Percentiles rank a stretch among this genome's conserved stretches.
Conservation (phyloP, 768 basidiomycete species). For the Mycena galericulata region DNA sequence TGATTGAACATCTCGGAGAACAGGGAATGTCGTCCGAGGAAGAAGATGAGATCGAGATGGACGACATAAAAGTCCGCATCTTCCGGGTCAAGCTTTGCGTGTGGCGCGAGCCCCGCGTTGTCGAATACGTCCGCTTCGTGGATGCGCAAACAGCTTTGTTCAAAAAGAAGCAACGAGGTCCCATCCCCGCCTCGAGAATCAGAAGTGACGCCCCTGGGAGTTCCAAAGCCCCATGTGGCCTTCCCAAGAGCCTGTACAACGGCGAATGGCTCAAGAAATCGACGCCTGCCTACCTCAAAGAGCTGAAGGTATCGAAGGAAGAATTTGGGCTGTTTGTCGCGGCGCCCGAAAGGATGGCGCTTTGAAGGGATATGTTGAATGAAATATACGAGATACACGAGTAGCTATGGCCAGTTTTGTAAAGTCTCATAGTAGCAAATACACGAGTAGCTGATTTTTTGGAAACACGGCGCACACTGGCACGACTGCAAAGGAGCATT, state of each 20-base stretch:
- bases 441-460: constrained; percentile 12
- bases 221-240: constrained; percentile 16
- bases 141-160: constrained; percentile 21
- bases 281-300: constrained; percentile 10
- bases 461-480: background rate
- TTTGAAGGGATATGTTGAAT: background rate
- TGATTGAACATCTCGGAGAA: constrained; percentile 18
- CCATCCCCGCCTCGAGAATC: constrained; percentile 2
- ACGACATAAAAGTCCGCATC: background rate
- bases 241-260: constrained; percentile 29
- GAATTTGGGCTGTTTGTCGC: constrained; percentile 26
- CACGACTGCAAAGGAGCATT: background rate
- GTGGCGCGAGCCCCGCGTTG: constrained; percentile 28
- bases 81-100: constrained; percentile 25
- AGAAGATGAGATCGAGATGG: constrained; percentile 15
- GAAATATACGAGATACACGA: background rate
- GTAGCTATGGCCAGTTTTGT: background rate
- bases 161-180: constrained; percentile 15
- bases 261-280: constrained; percentile 21
- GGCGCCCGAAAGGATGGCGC: constrained; percentile 24
- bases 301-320: constrained; percentile 28
- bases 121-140: constrained; percentile 22
- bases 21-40: constrained; percentile 33
- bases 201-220: background rate
- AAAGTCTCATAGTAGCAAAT: constrained; percentile 10